Conservation (phyloP, 2,329 filamentous ascomycete genomes). For the Penicillium sp. region DNA sequence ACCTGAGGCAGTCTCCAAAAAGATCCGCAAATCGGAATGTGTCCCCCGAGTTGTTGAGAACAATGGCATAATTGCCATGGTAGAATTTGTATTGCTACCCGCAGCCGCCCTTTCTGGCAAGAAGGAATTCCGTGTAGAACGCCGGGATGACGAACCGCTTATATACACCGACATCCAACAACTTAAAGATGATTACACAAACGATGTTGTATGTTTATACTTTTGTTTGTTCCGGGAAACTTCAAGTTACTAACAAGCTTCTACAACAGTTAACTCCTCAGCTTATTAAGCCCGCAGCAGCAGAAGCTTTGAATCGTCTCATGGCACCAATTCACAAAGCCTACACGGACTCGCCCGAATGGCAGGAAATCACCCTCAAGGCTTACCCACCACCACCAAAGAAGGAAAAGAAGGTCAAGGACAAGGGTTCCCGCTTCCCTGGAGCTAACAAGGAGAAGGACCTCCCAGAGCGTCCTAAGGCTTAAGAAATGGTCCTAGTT, state of each 20-base stretch:
- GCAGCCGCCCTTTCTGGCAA: conserved; percentile 54
- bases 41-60: conserved; percentile 76
- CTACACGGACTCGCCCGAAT: conserved; percentile 73
- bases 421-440: conserved; percentile 65
- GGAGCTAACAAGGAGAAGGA: conserved; percentile 18
- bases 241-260: background rate
- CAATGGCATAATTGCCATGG: conserved; percentile 85
- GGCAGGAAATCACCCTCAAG: conserved; percentile 75
- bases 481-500: too few relatives aligned
- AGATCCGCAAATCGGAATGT: conserved; percentile 83
- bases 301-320: conserved; percentile 72
- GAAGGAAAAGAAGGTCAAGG: conserved; percentile 75
- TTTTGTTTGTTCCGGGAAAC: background rate
- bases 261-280: conserved; percentile 73
- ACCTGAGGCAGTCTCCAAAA: conserved; percentile 74
- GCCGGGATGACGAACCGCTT: conserved; percentile 70
- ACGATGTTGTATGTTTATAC: conserved; percentile 67
- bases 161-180: conserved; percentile 77
- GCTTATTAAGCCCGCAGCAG: conserved; percentile 81
- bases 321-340: conserved; percentile 77
- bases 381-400: conserved; percentile 74
- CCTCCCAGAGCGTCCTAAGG: conserved; percentile 13
- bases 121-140: conserved; percentile 70
- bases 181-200: conserved; percentile 78
- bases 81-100: conserved; percentile 84